Evolutionary conservation across 768 basidiomycete genomes (phyloP), one percentile per base, ranked within the genome.

Genomic region (Phylloporus arenicola): DNA sequence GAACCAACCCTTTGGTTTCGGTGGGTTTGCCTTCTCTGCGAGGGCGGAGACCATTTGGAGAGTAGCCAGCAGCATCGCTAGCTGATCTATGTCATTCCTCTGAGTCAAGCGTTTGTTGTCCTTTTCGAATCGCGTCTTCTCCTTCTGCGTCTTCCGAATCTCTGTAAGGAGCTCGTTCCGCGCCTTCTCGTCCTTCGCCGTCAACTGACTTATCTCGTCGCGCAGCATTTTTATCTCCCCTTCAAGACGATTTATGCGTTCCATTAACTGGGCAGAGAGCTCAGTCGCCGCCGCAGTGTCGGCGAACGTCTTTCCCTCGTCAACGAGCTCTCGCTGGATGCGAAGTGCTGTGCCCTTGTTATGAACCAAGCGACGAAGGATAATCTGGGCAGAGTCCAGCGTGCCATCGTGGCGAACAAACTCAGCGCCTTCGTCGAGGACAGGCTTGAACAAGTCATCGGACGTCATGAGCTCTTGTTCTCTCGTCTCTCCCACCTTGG

Each of bases 1-100:
- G 44, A 45, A 45, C 44, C 44, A 45, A 16, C 44, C 44, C 44
- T 45, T 45, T 16, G 44, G 30, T 12, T 34, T 45, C 31, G 33
- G 44, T 22, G 22, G 44, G 40, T 41, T 27, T 27, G 25, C 25
- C 25, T 42, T 27, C 41, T 25, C 25, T 10, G 14, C n/a, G 22
- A 41, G 20, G 6, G 40, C 24, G n/a, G 25, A n/a, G 25, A 42
- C 44, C 44, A 45, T 17, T 1, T 35, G 44, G 6, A 45, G 20
- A 8, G 44, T 25, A 17, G 44, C 44, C 4, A 45, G 14, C 22
- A 35, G n/a, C 44, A 35, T 22, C 22, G 22, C 44, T 25, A 45
- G 22, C 14, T 45, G 44, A 1, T 22, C 31, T 34, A 9, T 20
- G 8, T 20, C 17, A 14, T 13, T 19, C 12, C n/a, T 45, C 44